Percentiles rank a stretch among this genome's conserved stretches.
Conservation (phyloP, 1,284 basidiomycete species). For the Austroboletus novae-zelandiae region DNA sequence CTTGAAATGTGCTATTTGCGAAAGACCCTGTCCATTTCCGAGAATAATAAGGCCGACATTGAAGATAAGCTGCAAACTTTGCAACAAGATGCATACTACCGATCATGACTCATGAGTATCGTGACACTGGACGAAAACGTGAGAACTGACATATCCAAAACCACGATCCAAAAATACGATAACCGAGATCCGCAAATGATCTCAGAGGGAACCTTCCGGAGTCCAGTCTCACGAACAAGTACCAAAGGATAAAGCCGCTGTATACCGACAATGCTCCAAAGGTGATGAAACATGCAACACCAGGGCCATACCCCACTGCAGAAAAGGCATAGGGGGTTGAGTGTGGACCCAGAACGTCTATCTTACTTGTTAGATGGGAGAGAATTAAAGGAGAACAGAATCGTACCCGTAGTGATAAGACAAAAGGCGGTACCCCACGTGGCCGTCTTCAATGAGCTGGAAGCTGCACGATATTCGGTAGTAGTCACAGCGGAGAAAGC, state of each 20-base stretch:
- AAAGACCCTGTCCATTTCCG: constrained; percentile 50
- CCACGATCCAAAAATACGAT: constrained; percentile 51
- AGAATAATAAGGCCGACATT: constrained; percentile 45
- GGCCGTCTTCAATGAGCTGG: constrained; percentile 29
- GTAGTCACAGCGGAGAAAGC: constrained; percentile 8
- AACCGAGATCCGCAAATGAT: constrained; percentile 57
- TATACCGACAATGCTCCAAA: constrained; percentile 47
- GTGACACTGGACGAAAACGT: neutral
- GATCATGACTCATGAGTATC: constrained; percentile 1
- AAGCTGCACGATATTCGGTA: constrained; percentile 30
- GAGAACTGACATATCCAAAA: constrained; percentile 39
- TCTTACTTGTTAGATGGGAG: neutral
- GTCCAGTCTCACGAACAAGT: constrained; percentile 57
- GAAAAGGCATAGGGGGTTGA: constrained; percentile 61
- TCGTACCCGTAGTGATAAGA: constrained; percentile 30
- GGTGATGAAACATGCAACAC: constrained; percentile 37
- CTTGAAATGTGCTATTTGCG: constrained; percentile 36
- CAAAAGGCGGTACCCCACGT: constrained; percentile 30
- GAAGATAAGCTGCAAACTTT: constrained; percentile 54
- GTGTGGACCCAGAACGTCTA: constrained; percentile 62
- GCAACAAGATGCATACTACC: constrained; percentile 45
- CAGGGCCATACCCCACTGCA: constrained; percentile 57
- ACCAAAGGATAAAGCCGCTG: constrained; percentile 57
- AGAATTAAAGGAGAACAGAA: neutral
- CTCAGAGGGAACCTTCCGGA: constrained; percentile 55